Conservation (phyloP, 306 rosid genomes). For the Lathyrus sativus region DNA sequence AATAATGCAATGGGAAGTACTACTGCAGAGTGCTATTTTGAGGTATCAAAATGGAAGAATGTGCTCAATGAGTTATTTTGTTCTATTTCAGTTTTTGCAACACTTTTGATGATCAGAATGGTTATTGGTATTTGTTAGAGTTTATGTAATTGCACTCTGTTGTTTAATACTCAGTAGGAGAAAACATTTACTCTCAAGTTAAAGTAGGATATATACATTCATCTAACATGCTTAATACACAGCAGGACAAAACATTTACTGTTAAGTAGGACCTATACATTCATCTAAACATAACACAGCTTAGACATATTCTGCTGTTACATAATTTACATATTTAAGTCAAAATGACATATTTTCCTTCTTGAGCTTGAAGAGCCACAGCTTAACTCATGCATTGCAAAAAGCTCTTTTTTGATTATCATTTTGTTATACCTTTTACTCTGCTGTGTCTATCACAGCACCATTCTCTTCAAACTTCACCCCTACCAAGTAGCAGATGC, state of each 20-base stretch:
- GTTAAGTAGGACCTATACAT: slow-evolving; percentile 25
- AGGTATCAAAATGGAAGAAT: too few species aligned
- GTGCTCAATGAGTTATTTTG: neutral
- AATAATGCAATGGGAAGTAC: neutral
- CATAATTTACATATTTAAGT: slow-evolving; percentile 9
- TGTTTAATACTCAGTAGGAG: slow-evolving; percentile 4
- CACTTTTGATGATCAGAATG: too few species aligned
- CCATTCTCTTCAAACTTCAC: slow-evolving; percentile 72
- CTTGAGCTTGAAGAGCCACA: slow-evolving; percentile 24
- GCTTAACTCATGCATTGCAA: slow-evolving; percentile 18
- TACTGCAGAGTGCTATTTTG: too few species aligned
- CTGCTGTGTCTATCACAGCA: slow-evolving; percentile 51
- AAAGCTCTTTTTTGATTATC: neutral
- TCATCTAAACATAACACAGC: slow-evolving; percentile 29
- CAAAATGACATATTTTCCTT: slow-evolving; percentile 39
- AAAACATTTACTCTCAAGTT: slow-evolving; percentile 22
- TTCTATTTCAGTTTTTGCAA: too few species aligned
- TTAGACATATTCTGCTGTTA: slow-evolving; percentile 3
- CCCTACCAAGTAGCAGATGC: slow-evolving; percentile 75
- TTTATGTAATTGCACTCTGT: too few species aligned
- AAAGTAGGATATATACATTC: slow-evolving; percentile 17
- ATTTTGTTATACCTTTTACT: slow-evolving; percentile 25
- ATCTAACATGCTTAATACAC: slow-evolving; percentile 9
- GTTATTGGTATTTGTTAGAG: neutral
- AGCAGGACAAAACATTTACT: too few species aligned